Conservation (phyloP, 2,329 filamentous ascomycete species). For the Ceratocystiopsis brevicomis region DNA sequence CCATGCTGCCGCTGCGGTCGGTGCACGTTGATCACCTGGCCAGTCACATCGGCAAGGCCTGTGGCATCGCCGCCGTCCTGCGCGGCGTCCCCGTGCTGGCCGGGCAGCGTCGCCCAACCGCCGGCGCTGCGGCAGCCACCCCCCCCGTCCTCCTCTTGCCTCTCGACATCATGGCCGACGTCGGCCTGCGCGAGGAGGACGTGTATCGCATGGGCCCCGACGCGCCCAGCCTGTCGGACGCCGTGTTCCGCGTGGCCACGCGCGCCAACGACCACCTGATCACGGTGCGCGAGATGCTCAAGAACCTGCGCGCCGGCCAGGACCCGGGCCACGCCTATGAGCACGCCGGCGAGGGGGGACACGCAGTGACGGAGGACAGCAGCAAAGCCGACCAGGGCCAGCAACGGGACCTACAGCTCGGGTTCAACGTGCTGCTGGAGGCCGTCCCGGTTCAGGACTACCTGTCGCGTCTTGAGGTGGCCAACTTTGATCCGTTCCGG, state of each 20-base stretch:
- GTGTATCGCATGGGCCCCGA: slow-evolving; percentile 62
- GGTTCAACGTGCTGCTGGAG: slow-evolving; percentile 66
- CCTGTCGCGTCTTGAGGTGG: slow-evolving; percentile 55
- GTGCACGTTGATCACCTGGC: slow-evolving; percentile 82
- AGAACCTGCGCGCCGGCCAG: slow-evolving; percentile 53
- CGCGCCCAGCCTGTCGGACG: slow-evolving; percentile 71
- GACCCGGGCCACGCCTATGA: slow-evolving; percentile 76
- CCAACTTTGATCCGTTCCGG: slow-evolving; percentile 68
- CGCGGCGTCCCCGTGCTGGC: slow-evolving; percentile 77
- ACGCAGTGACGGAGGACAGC: slow-evolving; percentile 23
- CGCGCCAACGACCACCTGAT: slow-evolving; percentile 91
- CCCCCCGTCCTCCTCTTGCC: slow-evolving; percentile 53
- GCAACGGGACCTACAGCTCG: slow-evolving; percentile 29
- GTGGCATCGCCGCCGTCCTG: slow-evolving; percentile 71
- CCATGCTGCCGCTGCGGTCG: slow-evolving; percentile 58
- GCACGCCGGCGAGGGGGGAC: slow-evolving; percentile 59
- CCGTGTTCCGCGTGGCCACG: slow-evolving; percentile 80
- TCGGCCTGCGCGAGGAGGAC: slow-evolving; percentile 69
- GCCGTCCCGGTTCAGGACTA: slow-evolving; percentile 62
- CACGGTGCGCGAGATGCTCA: slow-evolving; percentile 80
- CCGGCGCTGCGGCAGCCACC: slow-evolving; percentile 18
- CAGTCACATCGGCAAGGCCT: slow-evolving; percentile 86
- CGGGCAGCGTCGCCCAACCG: slow-evolving; percentile 20
- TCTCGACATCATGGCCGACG: slow-evolving; percentile 72
- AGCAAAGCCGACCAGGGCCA: slow-evolving; percentile 14